Conservation (phyloP, 192 early-diverging fungal species). For the Linnemannia elongata region DNA sequence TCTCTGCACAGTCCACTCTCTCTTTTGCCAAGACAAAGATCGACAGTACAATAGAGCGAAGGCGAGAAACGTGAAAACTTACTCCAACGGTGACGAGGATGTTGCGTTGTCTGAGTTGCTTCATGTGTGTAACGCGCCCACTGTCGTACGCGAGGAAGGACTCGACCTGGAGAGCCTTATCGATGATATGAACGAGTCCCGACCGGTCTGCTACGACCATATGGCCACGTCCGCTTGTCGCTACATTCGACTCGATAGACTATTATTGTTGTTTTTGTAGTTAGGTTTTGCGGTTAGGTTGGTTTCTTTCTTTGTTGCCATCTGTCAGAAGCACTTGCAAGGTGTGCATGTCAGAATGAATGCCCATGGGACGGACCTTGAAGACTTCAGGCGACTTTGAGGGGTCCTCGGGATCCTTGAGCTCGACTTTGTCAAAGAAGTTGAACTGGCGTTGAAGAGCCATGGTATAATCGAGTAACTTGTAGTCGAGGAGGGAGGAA, state of each 20-base stretch:
- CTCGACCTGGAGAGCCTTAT: conserved; percentile 71
- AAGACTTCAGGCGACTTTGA: conserved; percentile 69
- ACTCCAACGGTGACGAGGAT: conserved; percentile 86
- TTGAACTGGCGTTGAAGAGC: conserved; percentile 71
- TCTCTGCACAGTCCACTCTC: not conserved
- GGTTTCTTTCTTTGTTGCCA: not conserved
- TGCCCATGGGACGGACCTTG: conserved; percentile 58
- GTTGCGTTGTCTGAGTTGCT: conserved; percentile 83
- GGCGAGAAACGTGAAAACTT: conserved; percentile 33
- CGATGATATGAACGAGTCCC: conserved; percentile 76
- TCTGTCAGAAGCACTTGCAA: not conserved
- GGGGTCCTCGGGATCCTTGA: conserved; percentile 70
- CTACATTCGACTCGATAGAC: conserved; percentile 53
- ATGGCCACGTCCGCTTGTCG: conserved; percentile 48
- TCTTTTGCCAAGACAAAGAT: too few species aligned
- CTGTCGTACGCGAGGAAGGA: conserved; percentile 74
- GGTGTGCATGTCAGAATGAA: not conserved
- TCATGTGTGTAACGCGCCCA: conserved; percentile 85
- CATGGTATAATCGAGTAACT: not conserved
- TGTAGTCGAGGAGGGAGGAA: not conserved
- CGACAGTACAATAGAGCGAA: not conserved
- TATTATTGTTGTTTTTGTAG: not conserved
- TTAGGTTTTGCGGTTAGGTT: not conserved
- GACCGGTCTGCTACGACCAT: conserved; percentile 62
- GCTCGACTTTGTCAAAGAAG: conserved; percentile 78